A percentile compares a stretch with the other conserved stretches of the same genome.
These are phyloP conservation scores for Starmerella vaccinii DNA, from an alignment of 805 yeast species.

Conservation along the genomic window DNA sequence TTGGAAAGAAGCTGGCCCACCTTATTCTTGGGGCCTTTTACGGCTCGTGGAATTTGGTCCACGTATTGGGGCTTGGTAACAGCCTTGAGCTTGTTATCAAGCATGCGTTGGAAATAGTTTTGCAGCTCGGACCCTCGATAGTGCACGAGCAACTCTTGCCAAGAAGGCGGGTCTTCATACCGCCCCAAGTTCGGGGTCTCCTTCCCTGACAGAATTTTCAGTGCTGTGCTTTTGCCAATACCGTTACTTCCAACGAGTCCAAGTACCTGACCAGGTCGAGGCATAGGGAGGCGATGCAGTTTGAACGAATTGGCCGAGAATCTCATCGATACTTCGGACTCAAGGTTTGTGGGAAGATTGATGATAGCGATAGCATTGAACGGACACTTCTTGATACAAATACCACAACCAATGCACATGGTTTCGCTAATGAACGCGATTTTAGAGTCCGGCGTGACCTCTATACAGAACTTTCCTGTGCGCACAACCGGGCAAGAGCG, in stretches of 20 bases:
- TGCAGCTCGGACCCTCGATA: constrained; percentile 97
- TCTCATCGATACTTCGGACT: constrained; percentile 86
- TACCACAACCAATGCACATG: constrained; percentile 98
- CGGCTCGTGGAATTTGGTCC: constrained; percentile 93
- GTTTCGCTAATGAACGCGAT: constrained; percentile 91
- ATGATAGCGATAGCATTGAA: constrained; percentile 94
- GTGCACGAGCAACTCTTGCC: constrained; percentile 84
- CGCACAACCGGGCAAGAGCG: constrained; percentile 96
- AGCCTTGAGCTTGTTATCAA: constrained; percentile 92
- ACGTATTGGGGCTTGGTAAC: constrained; percentile 98
- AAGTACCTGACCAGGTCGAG: constrained; percentile 97
- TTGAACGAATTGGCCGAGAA: constrained; percentile 97
- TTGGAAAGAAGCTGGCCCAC: constrained; percentile 76
- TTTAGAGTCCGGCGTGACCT: constrained; percentile 80
- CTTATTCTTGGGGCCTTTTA: constrained; percentile 71
- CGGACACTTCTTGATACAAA: constrained; percentile 97
- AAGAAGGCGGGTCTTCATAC: constrained; percentile 92
- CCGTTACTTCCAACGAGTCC: constrained; percentile 98
- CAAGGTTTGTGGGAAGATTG: constrained; percentile 92
- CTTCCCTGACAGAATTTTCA: constrained; percentile 93
- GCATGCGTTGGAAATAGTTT: constrained; percentile 84
- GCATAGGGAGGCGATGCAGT: constrained; percentile 92
- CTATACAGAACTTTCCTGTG: constrained; percentile 96
- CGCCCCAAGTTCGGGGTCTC: constrained; percentile 94
- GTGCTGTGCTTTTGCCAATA: constrained; percentile 96